These are phyloP conservation scores for Bothriochloa decipiens DNA, from an alignment of 176 grass and related monocot species.

Conservation along the genomic window DNA sequence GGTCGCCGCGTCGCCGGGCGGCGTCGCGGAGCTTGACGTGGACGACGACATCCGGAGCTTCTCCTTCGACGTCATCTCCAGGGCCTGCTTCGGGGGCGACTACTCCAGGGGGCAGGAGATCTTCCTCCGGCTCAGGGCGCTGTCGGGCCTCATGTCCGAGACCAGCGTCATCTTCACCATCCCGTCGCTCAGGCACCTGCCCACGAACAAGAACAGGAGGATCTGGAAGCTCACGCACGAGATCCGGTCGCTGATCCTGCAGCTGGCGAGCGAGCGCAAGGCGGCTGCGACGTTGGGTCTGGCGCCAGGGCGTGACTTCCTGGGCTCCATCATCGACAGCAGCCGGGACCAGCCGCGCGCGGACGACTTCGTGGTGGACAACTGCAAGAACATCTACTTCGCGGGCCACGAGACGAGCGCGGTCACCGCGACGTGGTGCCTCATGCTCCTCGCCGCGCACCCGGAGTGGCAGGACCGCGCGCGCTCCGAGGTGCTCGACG, in stretches of 20 bases:
- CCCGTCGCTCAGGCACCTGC: constrained; percentile 59
- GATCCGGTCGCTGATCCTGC: constrained; percentile 55
- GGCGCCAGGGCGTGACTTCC: constrained; percentile 11
- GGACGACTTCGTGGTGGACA: constrained; percentile 86
- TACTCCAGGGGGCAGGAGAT: constrained; percentile 69
- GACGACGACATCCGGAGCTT: constrained; percentile 75
- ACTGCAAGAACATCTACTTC: constrained; percentile 95
- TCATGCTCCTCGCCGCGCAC: constrained; percentile 79
- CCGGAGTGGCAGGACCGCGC: constrained; percentile 76
- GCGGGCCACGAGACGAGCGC: constrained; percentile 80
- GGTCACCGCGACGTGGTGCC: constrained; percentile 72
- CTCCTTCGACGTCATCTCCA: constrained; percentile 87
- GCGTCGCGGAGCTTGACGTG: constrained; percentile 46
- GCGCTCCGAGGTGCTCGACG: constrained; percentile 55
- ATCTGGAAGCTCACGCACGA: constrained; percentile 59
- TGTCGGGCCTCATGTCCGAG: constrained; percentile 61
- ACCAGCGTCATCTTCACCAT: constrained; percentile 75
- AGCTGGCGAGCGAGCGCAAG: constrained; percentile 42
- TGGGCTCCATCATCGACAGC: constrained; percentile 56
- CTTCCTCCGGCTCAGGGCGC: constrained; percentile 61
- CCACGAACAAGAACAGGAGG: constrained; percentile 54
- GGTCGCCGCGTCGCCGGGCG: constrained; percentile 7
- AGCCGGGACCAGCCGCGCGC: constrained; percentile 16
- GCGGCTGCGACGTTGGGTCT: too few relatives aligned
- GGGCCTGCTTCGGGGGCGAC: constrained; percentile 69